Conservation (phyloP, 345 rosid species). For the sweet orange (Citrus sinensis) region DVS_A1.0 CM039161.1:1104001-1104500, state of each 20-base stretch:
- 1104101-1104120: slow-evolving; percentile 6
- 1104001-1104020: slow-evolving; percentile 84
- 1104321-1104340: background rate
- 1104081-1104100: slow-evolving; percentile 6
- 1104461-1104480: slow-evolving; percentile 64
- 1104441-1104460: slow-evolving; percentile 95
- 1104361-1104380: background rate
- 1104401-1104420: slow-evolving; percentile 86
- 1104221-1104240: slow-evolving; percentile 94
- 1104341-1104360: background rate
- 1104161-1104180: slow-evolving; percentile 87
- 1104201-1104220: slow-evolving; percentile 96
- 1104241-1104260: slow-evolving; percentile 99
- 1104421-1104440: slow-evolving; percentile 87
- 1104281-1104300: background rate
- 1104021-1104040: slow-evolving; percentile 96
- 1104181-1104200: slow-evolving; percentile 92
- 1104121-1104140: slow-evolving; percentile 86
- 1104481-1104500: background rate
- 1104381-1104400: slow-evolving; percentile 44
- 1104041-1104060: slow-evolving; percentile 1
- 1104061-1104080: background rate
- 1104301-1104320: background rate
- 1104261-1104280: background rate
- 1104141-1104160: slow-evolving; percentile 94